Base-by-base conservation (phyloP, 2,329 filamentous ascomycete species). In the Ceratocystis smalleyi region DNA sequence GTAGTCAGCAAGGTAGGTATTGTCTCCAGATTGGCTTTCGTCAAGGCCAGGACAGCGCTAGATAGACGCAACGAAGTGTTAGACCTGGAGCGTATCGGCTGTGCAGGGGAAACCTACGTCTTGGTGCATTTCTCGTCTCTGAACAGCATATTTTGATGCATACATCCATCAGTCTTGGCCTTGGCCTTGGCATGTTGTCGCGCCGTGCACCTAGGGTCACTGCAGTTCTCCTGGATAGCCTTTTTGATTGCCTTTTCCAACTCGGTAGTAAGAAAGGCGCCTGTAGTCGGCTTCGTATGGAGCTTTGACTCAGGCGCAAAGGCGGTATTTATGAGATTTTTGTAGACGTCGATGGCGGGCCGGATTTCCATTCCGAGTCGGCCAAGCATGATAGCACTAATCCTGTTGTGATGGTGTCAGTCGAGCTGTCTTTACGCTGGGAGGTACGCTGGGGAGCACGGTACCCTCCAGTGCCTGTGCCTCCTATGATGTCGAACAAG, bases 401-500 rank as follows among this genome's bases (percentile, higher is more conserved):
- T n/a, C 6, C 45, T 49, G 6, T 6, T 5, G 19, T n/a, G 45
- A n/a, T 4, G 5, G 27, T 3, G 27, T 27, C 2, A n/a, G 10
- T 45, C 27, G 6, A 22, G 17, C 2, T 49, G 45, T 49, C 12
- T 27, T 45, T 3, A 12, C 3, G n/a, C 10, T 73, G 2, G 17
- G 24, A 63, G 6, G 19, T 43, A 22, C 19, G 19, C 30, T 2
- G 15, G 32, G 3, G 27, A 27, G 27, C 2, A 17, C 35, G 61
- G 19, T 62, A 71, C 69, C 70, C 70, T 51, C 71, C 70, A 1
- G 71, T 72, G 62, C 70, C 71, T 30, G 71, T 72, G 19, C 70
- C 71, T 47, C 70, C 71, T 54, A 72, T 70, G n/a, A 72, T 62
- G 24, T 72, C 68, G 62, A 72, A 72, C 40, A 68, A 64, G 27